phyloP scores from a whole-genome alignment of 306 rosid species.

The Oemleria cerasiformis region DNA sequence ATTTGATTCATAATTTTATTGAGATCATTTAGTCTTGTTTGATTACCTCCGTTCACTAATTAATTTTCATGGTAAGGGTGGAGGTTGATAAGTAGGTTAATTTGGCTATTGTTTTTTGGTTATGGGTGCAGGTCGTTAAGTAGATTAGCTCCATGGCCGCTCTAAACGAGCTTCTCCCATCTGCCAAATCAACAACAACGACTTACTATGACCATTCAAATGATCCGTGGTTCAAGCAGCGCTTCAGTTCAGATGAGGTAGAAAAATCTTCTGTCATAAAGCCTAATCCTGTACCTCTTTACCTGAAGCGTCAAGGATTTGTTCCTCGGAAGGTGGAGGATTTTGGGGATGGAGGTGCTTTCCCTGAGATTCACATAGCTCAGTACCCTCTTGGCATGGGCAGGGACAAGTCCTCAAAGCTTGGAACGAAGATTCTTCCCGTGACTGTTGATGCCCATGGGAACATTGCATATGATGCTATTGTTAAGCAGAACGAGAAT shows the following conservation, averaged over 20 bases:
- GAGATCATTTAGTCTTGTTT: no score
- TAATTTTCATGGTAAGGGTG: no score
- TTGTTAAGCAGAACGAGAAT: slow-evolving; percentile 1
- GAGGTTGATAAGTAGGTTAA: no score
- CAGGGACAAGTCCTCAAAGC: background rate
- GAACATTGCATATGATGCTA: background rate
- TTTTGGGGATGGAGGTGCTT: slow-evolving; percentile 1
- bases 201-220: slow-evolving; percentile 65
- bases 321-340: background rate
- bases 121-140: background rate
- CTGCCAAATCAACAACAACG: slow-evolving; percentile 51
- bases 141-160: slow-evolving; percentile 43
- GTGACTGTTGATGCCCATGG: background rate
- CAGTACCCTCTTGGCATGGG: background rate
- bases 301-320: slow-evolving; percentile 47
- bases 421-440: background rate
- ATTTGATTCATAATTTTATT: no score
- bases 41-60: no score
- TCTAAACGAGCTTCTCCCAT: slow-evolving; percentile 69
- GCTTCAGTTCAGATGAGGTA: slow-evolving; percentile 55
- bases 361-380: slow-evolving; percentile 3
- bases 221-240: slow-evolving; percentile 84
- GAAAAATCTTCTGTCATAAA: slow-evolving; percentile 47
- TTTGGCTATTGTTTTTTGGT: background rate
- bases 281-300: slow-evolving; percentile 60